Evolutionary conservation across 2,329 filamentous ascomycete genomes (phyloP), one percentile per base, ranked within the genome.

Genomic region (Pseudocercospora fuligena): DNA sequence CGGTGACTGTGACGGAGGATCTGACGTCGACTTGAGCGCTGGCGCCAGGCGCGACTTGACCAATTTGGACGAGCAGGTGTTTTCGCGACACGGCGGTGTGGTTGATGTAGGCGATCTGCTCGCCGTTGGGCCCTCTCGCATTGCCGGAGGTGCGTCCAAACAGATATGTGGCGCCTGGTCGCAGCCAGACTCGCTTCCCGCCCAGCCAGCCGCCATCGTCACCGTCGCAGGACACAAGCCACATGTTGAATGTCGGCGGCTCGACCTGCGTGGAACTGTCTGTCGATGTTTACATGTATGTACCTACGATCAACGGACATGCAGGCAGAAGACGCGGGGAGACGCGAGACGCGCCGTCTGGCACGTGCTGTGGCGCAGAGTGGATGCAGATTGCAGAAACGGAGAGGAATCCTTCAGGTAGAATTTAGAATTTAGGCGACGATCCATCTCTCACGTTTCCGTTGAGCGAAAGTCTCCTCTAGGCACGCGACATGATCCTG

Each of bases 1-100:
- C 95, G 71, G 89, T 89, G 64, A 98, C 83, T 3, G 85, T 90
- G 63, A 98, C 80, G 60, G 83, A 84, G 1, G 93, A 93, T 67
- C 90, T 88, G 47, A 84, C 85, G 65, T 87, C 84, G 14, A 91
- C 81, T 3, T 64, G 72, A 9, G 67, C 66, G 62, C 89, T 91
- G 75, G 92, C 88, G 57, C 88, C 90, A 14, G 88, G 81, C 47
- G 83, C 80, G 43, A 94, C 90, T 0, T 81, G 73, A 56, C 86
- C 88, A 6, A 98, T 88, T 49, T 88, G 85, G 60, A 99, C 89
- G 33, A 89, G 89, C 70, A 97, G 82, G 79, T 99, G 95, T 75
- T 95, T 92, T 64, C 94, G 87, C 33, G 95, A 99, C 58, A 99
- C 92, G 0, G 90, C 91, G 74, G 91, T 92, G 74, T 95, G 87